Base-by-base conservation (phyloP, 1,284 basidiomycete species). In the Porogramme epimiltina region DNA sequence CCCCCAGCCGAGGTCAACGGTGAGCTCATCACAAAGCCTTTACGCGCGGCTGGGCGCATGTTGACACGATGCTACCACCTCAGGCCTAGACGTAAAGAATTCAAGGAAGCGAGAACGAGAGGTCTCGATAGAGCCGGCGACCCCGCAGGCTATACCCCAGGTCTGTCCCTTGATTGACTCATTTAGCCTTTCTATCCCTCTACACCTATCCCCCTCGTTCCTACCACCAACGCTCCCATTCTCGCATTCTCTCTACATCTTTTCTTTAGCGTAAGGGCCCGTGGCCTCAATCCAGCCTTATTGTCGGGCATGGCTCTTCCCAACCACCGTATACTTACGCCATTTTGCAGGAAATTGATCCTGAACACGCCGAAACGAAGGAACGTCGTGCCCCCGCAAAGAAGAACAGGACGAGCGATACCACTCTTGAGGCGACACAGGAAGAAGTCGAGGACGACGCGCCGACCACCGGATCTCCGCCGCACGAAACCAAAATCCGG, bases 401-500 rank as follows among this genome's bases (percentile, higher is more conserved):
- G 78, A 90, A 88, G 76, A 89, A 89, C 62, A 75, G 84, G 45
- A 73, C 63, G 18, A 65, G 62, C 36, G 61, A 79, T 9, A 71
- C 78, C 22, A 44, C 23, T 3, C 73, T 89, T 42, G 84, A 80
- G 55, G 64, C 80, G 26, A 83, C 85, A 28, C 79, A 84, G 54
- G 85, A 89, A 66, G 84, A 85, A 47, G 77, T 80, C 47, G 70
- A 68, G 31, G 61, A 70, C 53, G 65, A 63, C 48, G 49, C 58
- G 5, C 74, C 69, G 15, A 62, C 77, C 44, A 75, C 74, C 47
- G 76, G 74, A 34, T 89, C 88, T 19, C 88, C 87, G 1, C 85
- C 83, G 2, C 79, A 84, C 55, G 87, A 90, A 69, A 79, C 82
- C 55, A 82, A 82, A 72, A 84, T 87, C 51, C 79, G 84, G 42